Evolutionary conservation across 306 rosid genomes (phyloP).

Genomic region (Hippophae tibetana): DNA sequence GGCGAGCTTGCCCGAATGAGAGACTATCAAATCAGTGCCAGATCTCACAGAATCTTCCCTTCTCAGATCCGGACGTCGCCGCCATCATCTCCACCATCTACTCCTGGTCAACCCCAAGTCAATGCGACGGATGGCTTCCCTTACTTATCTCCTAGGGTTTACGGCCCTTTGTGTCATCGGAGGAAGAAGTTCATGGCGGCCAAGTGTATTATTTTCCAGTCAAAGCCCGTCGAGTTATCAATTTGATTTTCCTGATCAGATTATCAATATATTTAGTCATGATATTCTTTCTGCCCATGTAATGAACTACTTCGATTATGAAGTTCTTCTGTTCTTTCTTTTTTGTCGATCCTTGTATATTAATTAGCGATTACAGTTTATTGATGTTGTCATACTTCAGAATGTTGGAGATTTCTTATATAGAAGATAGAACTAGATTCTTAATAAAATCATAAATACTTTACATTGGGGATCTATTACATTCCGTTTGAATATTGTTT

Average conservation of each 20-base stretch:
- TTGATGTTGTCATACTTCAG: constrained; percentile 1
- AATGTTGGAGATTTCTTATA: constrained; percentile 6
- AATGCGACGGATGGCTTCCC: constrained; percentile 31
- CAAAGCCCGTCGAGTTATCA: constrained; percentile 22
- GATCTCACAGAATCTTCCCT: constrained; percentile 33
- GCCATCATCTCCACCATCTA: constrained; percentile 15
- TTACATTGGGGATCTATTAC: background rate
- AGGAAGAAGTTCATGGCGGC: constrained; percentile 60
- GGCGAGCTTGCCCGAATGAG: constrained; percentile 84
- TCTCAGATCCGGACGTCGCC: constrained; percentile 24
- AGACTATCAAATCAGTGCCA: constrained; percentile 66
- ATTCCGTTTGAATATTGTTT: too few relatives aligned
- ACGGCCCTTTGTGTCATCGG: constrained; percentile 49
- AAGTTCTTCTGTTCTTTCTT: background rate
- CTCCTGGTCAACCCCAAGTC: constrained; percentile 15
- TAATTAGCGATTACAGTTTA: constrained; percentile 18
- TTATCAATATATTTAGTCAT: constrained; percentile 30
- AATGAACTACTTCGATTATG: constrained; percentile 7
- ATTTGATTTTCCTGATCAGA: constrained; percentile 36
- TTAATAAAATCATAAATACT: constrained; percentile 11
- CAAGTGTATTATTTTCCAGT: constrained; percentile 33
- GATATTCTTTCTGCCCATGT: constrained; percentile 52
- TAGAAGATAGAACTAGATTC: constrained; percentile 19
- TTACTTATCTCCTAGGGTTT: constrained; percentile 31
- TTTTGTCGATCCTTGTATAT: constrained; percentile 21